Percentiles rank a stretch among this genome's conserved stretches.
phyloP scores from a whole-genome alignment of 2,329 filamentous ascomycete genomes.

The Scedosporium boydii region DNA sequence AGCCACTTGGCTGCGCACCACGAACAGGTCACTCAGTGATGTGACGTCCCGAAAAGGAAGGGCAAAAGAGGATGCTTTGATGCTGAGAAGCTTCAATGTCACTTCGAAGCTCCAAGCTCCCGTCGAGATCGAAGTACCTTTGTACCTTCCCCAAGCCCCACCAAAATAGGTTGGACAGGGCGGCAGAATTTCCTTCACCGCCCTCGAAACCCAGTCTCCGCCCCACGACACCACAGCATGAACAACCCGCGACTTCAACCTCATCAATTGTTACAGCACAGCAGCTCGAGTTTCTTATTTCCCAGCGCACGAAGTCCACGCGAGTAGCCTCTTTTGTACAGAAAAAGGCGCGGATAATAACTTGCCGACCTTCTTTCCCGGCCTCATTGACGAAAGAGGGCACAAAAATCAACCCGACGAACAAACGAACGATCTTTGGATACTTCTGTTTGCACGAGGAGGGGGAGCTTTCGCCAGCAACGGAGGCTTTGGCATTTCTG shows the following conservation, averaged over 20 bases:
- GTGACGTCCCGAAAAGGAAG: background rate
- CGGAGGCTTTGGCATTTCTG: no score
- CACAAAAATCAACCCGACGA: no score
- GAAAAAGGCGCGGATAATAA: background rate
- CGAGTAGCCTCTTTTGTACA: conserved; percentile 2
- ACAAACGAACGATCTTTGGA: no score
- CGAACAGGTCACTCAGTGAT: no score
- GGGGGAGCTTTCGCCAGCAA: no score
- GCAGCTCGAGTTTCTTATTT: conserved; percentile 4
- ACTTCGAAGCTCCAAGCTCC: background rate
- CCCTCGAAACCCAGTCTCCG: background rate
- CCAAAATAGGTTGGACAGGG: background rate
- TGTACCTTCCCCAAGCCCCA: background rate
- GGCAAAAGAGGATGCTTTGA: background rate
- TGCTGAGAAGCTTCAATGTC: background rate
- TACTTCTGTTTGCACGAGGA: no score
- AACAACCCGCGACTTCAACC: background rate
- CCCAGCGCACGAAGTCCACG: conserved; percentile 1
- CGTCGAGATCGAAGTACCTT: background rate
- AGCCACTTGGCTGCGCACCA: no score
- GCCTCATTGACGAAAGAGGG: no score
- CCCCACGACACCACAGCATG: background rate
- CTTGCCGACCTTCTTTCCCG: background rate
- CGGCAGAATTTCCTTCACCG: background rate
- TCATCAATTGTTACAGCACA: background rate